Evolutionary conservation across 148 eudicot species (phyloP).

Genomic region (Silene conica): DNA sequence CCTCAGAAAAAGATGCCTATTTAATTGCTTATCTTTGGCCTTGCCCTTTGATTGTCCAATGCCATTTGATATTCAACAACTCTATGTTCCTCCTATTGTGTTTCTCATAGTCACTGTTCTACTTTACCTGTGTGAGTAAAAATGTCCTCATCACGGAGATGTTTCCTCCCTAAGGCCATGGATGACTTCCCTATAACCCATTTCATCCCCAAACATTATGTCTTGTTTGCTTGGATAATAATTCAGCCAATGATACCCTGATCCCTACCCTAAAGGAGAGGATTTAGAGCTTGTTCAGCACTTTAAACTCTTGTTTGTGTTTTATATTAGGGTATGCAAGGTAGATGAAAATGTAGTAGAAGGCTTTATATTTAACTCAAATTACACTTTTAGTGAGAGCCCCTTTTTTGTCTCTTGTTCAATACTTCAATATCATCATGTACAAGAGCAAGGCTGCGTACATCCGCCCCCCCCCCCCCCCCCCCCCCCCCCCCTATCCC

Average conservation of each 20-base stretch:
- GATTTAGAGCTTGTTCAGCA: neutral
- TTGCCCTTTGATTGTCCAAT: neutral
- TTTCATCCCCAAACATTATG: too few relatives aligned
- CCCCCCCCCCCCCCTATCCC: too few relatives aligned
- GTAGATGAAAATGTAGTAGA: neutral
- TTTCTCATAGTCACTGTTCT: neutral
- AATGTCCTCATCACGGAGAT: neutral
- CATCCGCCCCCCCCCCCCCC: too few relatives aligned
- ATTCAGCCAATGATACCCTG: neutral
- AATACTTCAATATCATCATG: too few relatives aligned
- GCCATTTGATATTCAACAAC: constrained; percentile 4
- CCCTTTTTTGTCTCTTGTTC: neutral
- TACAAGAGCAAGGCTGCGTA: too few relatives aligned
- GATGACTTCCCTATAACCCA: neutral
- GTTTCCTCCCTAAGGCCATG: neutral
- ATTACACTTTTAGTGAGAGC: neutral
- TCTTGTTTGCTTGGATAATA: neutral
- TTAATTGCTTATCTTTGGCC: neutral
- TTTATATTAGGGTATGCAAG: neutral
- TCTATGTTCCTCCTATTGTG: neutral
- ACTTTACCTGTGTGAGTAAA: neutral
- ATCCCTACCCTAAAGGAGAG: neutral
- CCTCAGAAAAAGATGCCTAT: too few relatives aligned
- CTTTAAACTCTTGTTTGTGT: neutral
- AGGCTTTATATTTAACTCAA: neutral